Evolutionary conservation across 2,329 filamentous ascomycete genomes (phyloP), one percentile per base, ranked within the genome.

Genomic region (Xylariaceae sp.): DNA sequence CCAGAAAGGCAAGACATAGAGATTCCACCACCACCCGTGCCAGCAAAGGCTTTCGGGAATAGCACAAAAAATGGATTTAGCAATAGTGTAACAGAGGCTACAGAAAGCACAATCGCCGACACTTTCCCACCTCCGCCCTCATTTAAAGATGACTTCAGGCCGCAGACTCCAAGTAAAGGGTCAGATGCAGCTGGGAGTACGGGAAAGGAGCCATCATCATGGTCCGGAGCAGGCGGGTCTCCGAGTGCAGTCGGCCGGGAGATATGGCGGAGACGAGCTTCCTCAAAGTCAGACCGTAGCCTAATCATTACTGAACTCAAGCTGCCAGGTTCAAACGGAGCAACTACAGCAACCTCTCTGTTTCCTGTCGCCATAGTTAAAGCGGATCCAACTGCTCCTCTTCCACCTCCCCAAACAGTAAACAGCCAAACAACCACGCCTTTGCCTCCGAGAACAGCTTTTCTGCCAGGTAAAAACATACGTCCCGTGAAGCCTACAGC

Each of bases 201-300:
- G 41, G 42, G 43, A 22, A 38, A 31, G 40, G 55, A 50, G 34
- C 54, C 60, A 41, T 54, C 63, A 9, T 48, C 65, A n/a, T 46
- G 48, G 2, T 55, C 64, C 6, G 31, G 59, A 19, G 42, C 41
- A 42, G 42, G 51, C 55, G 62, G 58, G 40, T 67, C 64, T 28
- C 59, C 69, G 12, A 57, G 39, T 9, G 39, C 58, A 31, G 57
- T 28, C 22, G 34, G 60, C 42, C 59, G 60, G 7, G 68, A 74
- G 55, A 68, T 76, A 31, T 82, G 78, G 79, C 73, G 74, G 51
- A 72, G 80, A 47, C 74, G 80, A 42, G 64, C 65, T 45, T 79
- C 78, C 13, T 66, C 74, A 22, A 81, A 77, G 62, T 71, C 70
- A 49, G 76, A 80, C 48, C 70, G 71, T 47, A 73, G 67, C 54